Evolutionary conservation across 371 early-diverging fungal species (phyloP), one percentile per base, ranked within the genome.

Genomic region (Coemansia sp.): DNA sequence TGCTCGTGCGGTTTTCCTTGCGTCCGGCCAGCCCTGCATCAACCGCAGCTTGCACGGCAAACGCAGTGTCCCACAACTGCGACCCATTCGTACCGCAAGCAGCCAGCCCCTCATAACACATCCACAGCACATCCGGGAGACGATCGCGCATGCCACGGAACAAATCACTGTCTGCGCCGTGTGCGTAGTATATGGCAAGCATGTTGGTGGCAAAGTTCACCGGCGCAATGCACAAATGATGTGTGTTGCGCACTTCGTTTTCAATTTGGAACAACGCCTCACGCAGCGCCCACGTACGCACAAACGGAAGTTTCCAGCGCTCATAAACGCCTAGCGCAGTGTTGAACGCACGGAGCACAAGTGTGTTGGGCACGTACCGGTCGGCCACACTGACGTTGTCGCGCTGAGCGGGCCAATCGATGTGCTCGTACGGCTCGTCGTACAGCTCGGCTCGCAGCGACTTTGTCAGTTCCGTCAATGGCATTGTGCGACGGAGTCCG

Each of bases 1-100:
- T 87, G 52, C 82, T 79, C 36, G 86, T 79, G 28, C 88, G 86
- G 74, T 92, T 93, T 49, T 86, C 85, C 15, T 82, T 75, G 61
- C 89, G 84, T 5, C 88, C 80, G 0, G 89, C 93, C 51, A 97
- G 78, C 3, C 89, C 85, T 4, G 88, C 73, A 58, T 92, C 94
- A 12, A 88, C 77, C 2, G 85, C 69, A 0, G 96, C 97, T 69
- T 96, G 96, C 13, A 88, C 88, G 36, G 88, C 83, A 78, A 97
- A 92, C 0, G 94, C 88, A 4, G 95, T 89, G 80, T 98, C 98
- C 99, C 99, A 98, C 26, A 97, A 84, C 79, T 98, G 99, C 51
- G 92, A 92, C 4, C 99, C 99, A 67, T 97, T 96, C 26, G 98
- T 98, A n/a, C 98, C 97, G 76, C 92, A 91, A 87, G 93, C 92